Base-by-base conservation (phyloP, 768 basidiomycete species). In the Pulveroboletus sp. region DNA sequence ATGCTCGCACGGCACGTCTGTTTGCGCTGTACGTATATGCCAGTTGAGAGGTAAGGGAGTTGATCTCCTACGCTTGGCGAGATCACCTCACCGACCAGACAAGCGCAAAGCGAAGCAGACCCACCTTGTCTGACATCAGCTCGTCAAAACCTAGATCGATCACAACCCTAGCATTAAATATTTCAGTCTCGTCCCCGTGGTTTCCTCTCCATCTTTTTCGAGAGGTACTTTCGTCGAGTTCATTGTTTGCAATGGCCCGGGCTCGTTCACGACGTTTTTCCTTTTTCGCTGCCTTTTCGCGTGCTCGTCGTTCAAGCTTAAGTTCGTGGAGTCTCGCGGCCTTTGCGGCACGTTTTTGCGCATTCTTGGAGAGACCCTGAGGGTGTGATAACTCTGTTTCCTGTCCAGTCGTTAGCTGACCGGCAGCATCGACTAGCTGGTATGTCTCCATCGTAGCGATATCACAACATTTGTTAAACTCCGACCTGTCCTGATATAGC, bases 101-200 rank as follows among this genome's bases (percentile, higher is more conserved):
- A 49, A 49, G 51, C 33, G n/a, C 26, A 45, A 52, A 53, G 40
- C 42, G 56, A 58, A 43, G 51, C 43, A 21, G 21, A 68, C 84
- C 57, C 67, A 94, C 93, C 74, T 93, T 91, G 54, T 95, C 92
- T 50, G 74, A 82, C 95, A 98, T 97, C 70, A 84, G 74, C 39
- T 93, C 81, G 65, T 98, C 94, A 66, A 96, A 97, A 8, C 84
- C 91, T 15, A 97, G 75, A 71, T 99, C 96, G 17, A 98, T 67
- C 31, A 91, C 80, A 4, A 93, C 76, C 51, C 76, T 77, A 18
- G 86, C 89, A 6, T 79, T 76, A 56, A 81, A 84, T 53, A 51
- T 45, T 28, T 63, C 51, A 39, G 59, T 63, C 67, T 73, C 73
- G 73, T 79, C 56, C 62, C 70, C 57, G 59, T 68, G 55, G 68